A percentile compares a stretch with the other conserved stretches of the same genome.
Evolutionary conservation across 2,329 filamentous ascomycete genomes (phyloP).

Genomic region (Sphaerulina populicola): DNA sequence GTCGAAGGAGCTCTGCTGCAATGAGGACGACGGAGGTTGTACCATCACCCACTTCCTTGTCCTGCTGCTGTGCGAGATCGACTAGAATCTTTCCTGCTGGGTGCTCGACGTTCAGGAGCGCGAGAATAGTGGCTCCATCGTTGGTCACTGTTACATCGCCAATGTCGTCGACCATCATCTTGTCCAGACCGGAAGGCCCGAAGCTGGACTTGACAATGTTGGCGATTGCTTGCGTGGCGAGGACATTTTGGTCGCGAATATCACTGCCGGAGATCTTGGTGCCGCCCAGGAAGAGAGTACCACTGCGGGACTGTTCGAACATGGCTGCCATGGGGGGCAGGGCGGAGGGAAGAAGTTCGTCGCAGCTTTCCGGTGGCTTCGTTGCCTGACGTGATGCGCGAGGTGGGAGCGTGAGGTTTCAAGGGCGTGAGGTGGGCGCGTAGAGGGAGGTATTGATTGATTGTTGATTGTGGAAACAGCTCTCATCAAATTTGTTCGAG

Average conservation of each 20-base stretch:
- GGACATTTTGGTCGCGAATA: conserved; percentile 95
- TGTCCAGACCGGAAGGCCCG: conserved; percentile 90
- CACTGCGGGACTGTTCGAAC: conserved; percentile 91
- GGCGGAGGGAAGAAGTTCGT: not conserved
- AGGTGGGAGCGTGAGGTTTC: not conserved
- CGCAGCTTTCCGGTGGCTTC: not conserved
- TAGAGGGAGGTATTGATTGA: not conserved
- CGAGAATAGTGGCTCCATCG: conserved; percentile 94
- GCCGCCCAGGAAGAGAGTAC: conserved; percentile 92
- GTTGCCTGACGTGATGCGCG: not conserved
- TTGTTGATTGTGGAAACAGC: not conserved
- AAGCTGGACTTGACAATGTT: conserved; percentile 99
- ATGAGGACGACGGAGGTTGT: conserved; percentile 97
- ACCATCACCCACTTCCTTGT: conserved; percentile 97
- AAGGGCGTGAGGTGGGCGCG: not conserved
- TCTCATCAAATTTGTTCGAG: conserved; percentile 4
- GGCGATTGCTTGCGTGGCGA: conserved; percentile 91
- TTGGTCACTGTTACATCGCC: conserved; percentile 99
- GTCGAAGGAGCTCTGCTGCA: conserved; percentile 83
- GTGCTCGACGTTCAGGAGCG: conserved; percentile 91
- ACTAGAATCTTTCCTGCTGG: conserved; percentile 97
- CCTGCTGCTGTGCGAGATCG: conserved; percentile 94
- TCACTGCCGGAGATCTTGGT: conserved; percentile 95
- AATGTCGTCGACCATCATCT: conserved; percentile 99
- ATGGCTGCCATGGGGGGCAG: conserved; percentile 68